Evolutionary conservation across 2,329 filamentous ascomycete species (phyloP), one percentile per base, ranked within the genome.

Genomic region (Nothopassalora personata): DNA sequence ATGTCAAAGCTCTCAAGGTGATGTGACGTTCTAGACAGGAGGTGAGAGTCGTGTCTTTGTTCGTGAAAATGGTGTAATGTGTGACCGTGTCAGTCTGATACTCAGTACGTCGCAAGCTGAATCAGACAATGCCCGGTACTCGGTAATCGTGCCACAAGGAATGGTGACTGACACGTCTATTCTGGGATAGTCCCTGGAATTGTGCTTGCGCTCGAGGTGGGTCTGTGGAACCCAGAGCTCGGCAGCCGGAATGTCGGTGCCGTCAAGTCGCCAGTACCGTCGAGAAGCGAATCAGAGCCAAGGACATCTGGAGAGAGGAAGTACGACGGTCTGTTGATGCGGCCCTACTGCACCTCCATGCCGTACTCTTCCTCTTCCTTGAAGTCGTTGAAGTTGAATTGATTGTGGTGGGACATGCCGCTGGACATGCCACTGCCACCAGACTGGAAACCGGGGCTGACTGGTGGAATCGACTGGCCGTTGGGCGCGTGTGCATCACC

Each of bases 331-430:
- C 23, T 58, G 62, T 53, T 45, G 57, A 56, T 54, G 56, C 58
- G 30, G 45, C 59, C 45, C 62, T 64, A 68, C 52, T 67, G 66
- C 53, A 76, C 72, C 65, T 94, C 90, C 89, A 96, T 95, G 70
- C 85, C 86, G 70, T 89, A 96, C 76, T 96, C 92, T 67, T 97
- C 92, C 76, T 97, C 92, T 73, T 96, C 92, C 75, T 96, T 96
- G 77, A 97, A 90, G 72, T 87, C 86, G 73, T 67, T 60, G 59
- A 61, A 59, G 66, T 68, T 67, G 70, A 72, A 70, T 65, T 74
- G 53, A 65, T 78, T 80, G 79, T 63, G 84, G 52, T 80, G 77
- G 51, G 67, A 68, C 58, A 70, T 67, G 30, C 73, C 75, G 58
- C 77, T 79, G 66, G 77, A 78, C 64, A 77, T 77, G 57, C 86